phyloP scores from a whole-genome alignment of 768 basidiomycete genomes.

The Hebeloma cylindrosporum region DNA sequence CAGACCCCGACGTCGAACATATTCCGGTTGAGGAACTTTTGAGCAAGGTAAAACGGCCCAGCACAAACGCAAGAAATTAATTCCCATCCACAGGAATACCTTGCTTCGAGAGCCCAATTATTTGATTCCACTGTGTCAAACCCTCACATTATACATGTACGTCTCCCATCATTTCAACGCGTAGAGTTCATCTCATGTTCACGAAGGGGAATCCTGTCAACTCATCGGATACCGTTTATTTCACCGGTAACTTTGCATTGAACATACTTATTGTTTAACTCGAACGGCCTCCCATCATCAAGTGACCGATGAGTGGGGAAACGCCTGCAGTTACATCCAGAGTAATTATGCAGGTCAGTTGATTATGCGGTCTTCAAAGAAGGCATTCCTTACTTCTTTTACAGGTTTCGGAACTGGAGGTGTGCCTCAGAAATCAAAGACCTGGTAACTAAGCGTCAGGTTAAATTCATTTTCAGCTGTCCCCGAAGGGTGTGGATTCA shows the following conservation, averaged over 20 bases:
- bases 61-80: not conserved
- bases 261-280: not conserved
- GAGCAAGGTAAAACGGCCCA: slow-evolving; percentile 58
- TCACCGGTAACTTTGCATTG: slow-evolving; percentile 56
- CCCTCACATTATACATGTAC: slow-evolving; percentile 55
- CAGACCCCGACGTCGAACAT: slow-evolving; percentile 79
- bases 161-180: slow-evolving; percentile 14
- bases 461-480: slow-evolving; percentile 50
- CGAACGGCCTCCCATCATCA: not conserved
- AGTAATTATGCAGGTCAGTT: slow-evolving; percentile 81
- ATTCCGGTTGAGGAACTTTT: slow-evolving; percentile 82
- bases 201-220: slow-evolving; percentile 75
- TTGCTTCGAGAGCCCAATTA: slow-evolving; percentile 73
- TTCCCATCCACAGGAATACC: slow-evolving; percentile 63
- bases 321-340: slow-evolving; percentile 87
- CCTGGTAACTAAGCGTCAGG: not conserved
- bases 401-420: slow-evolving; percentile 89
- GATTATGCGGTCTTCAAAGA: not conserved
- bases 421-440: slow-evolving; percentile 23
- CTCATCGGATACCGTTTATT: slow-evolving; percentile 94
- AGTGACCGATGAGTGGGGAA: slow-evolving; percentile 87
- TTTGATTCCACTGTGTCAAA: slow-evolving; percentile 71
- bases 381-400: slow-evolving; percentile 3
- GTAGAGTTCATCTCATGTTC: not conserved
- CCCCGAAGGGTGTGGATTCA: slow-evolving; percentile 94